Evolutionary conservation across 2,329 filamentous ascomycete genomes (phyloP), one percentile per base, ranked within the genome.

Genomic region (Colletotrichum orchidophilum): DNA sequence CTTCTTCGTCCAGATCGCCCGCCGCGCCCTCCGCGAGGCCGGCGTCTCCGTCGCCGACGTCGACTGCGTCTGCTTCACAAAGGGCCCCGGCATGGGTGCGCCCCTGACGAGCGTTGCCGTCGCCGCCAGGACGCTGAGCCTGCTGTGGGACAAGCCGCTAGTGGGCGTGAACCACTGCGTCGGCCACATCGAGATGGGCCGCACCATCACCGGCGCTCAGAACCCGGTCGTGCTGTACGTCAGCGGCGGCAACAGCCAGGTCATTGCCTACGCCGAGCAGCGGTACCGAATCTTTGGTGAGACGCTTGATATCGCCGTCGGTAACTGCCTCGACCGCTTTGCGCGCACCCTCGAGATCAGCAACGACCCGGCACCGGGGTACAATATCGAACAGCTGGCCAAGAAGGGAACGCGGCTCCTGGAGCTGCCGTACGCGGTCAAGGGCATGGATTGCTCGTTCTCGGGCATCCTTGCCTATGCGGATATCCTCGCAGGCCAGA

Each of bases 371-470:
- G 96, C 96, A 1, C 96, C 96, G 0, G 96, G 96, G 1, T 98
- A 98, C 83, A 99, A 99, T 80, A 98, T 99, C 76, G 96, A 99
- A 85, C 94, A 97, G 83, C 85, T 98, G 60, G 96, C 96, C 72
- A 88, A 88, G 75, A 92, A 93, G 81, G 91, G 91, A 64, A 90
- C 90, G 1, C 89, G 87, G 26, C 84, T 99, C 49, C 86, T 98
- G 21, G 96, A 98, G 75, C 85, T 99, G 31, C 96, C 96, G 2
- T 99, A 99, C 79, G 91, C 95, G 2, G 96, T 99, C 74, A 99
- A 99, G 83, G 96, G 96, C 62, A 99, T 99, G 96, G 96, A 99
- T 81, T 97, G 95, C 77, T 96, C 93, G 27, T 98, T 99, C 82
- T 95, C 93, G 2, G 96, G 96, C 2, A 97, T 99, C 74, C 85